Conservation (phyloP, 2,329 filamentous ascomycete genomes). For the Aspergillus alliaceus region DNA sequence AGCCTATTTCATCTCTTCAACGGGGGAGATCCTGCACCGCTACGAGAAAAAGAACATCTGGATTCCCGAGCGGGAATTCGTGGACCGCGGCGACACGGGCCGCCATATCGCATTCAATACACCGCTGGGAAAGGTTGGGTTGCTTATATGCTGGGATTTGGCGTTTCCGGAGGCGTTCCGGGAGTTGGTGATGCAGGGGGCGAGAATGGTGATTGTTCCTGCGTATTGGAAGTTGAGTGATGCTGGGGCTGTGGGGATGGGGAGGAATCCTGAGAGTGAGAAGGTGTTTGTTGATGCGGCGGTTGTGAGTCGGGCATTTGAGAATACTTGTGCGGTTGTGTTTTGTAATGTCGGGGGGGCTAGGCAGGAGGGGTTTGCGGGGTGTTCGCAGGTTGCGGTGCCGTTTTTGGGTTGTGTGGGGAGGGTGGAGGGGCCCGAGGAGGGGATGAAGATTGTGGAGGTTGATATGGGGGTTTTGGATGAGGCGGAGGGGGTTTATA, state of each 20-base stretch:
- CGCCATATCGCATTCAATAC: slow-evolving; percentile 43
- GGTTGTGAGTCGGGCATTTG: slow-evolving; percentile 56
- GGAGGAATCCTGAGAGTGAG: slow-evolving; percentile 51
- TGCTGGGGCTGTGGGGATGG: slow-evolving; percentile 9
- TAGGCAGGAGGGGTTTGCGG: slow-evolving; percentile 45
- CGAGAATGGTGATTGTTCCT: slow-evolving; percentile 57
- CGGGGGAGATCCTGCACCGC: slow-evolving; percentile 52
- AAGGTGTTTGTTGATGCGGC: slow-evolving; percentile 54
- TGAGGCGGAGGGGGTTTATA: slow-evolving; percentile 46
- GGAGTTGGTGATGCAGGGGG: slow-evolving; percentile 55
- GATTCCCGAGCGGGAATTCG: slow-evolving; percentile 64
- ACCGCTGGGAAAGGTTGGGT: slow-evolving; percentile 56
- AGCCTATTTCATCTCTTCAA: slow-evolving; percentile 50
- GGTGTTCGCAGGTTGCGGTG: slow-evolving; percentile 55
- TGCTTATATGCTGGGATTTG: slow-evolving; percentile 62
- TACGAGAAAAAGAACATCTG: slow-evolving; percentile 70
- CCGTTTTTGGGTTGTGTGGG: slow-evolving; percentile 57
- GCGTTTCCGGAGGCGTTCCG: slow-evolving; percentile 62
- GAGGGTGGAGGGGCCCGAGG: slow-evolving; percentile 54
- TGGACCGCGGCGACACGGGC: slow-evolving; percentile 58
- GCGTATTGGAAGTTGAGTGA: slow-evolving; percentile 51
- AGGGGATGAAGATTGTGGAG: slow-evolving; percentile 64
- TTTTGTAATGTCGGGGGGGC: slow-evolving; percentile 57
- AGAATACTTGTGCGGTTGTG: slow-evolving; percentile 59
- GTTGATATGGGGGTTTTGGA: slow-evolving; percentile 56